These are phyloP conservation scores for Didymosphaeria variabile DNA, from an alignment of 2,329 filamentous ascomycete species.

Conservation along the genomic window DNA sequence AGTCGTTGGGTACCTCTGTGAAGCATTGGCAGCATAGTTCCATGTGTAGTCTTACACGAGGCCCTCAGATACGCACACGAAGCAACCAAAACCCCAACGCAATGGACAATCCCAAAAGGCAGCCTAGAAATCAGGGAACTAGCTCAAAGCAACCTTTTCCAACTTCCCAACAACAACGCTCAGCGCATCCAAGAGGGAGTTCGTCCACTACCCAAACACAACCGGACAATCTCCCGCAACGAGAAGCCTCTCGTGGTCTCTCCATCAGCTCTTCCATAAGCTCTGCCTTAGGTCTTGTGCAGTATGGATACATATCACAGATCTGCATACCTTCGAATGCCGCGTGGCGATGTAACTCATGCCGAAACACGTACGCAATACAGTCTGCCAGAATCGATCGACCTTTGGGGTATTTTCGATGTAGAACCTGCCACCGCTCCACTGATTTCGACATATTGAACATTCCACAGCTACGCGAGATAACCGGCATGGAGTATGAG, in stretches of 20 bases:
- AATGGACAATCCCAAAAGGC: not conserved
- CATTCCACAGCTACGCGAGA: not conserved
- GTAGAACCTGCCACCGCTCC: not conserved
- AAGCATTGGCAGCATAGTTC: no score
- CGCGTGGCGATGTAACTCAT: not conserved
- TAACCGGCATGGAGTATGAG: not conserved
- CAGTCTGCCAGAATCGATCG: not conserved
- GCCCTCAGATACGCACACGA: not conserved
- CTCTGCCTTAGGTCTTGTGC: not conserved
- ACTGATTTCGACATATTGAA: not conserved
- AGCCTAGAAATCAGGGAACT: not conserved
- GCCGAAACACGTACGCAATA: not conserved
- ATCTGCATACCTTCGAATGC: slow-evolving; percentile 1
- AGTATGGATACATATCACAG: not conserved
- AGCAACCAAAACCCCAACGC: not conserved
- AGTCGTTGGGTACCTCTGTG: no score
- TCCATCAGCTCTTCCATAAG: not conserved
- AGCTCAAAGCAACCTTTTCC: no score
- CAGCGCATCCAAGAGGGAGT: no score
- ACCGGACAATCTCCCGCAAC: not conserved
- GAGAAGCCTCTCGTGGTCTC: not conserved
- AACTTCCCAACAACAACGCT: no score
- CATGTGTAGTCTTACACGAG: not conserved
- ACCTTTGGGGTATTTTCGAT: not conserved
- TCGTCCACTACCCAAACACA: not conserved